Percentiles rank a stretch among this genome's conserved stretches.
phyloP scores from a whole-genome alignment of 208 protist species.

The Histomonas meleagridis region DNA sequence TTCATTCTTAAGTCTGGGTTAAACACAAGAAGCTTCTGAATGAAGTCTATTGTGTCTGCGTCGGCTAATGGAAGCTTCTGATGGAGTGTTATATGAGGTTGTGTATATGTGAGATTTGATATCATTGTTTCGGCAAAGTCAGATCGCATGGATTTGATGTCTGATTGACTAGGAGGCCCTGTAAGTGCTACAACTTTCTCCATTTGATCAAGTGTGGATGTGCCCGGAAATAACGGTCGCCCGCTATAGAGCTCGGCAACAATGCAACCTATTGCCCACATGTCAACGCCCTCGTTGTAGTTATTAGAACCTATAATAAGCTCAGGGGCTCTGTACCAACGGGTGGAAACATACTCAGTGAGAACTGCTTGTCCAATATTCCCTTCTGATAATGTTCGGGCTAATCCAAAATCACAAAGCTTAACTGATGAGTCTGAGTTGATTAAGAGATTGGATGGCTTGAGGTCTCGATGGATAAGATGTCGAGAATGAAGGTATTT shows the following conservation, averaged over 20 bases:
- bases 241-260: conserved; percentile 42
- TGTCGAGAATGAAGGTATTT: conserved; percentile 51
- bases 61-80: neutral
- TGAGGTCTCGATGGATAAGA: conserved; percentile 77
- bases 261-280: conserved; percentile 49
- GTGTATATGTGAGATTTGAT: neutral
- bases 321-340: conserved; percentile 42
- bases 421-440: conserved; percentile 81
- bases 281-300: conserved; percentile 39
- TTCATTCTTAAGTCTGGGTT: neutral
- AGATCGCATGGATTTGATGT: neutral
- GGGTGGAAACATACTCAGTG: conserved; percentile 51
- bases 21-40: neutral
- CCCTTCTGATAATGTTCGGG: conserved; percentile 40
- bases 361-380: conserved; percentile 34
- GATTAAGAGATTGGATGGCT: conserved; percentile 83
- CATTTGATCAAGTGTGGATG: conserved; percentile 43
- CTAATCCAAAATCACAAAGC: conserved; percentile 84
- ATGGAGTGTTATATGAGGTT: neutral
- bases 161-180: neutral
- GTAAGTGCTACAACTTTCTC: neutral
- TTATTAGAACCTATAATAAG: conserved; percentile 20
- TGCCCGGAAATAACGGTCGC: conserved; percentile 43
- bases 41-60: neutral
- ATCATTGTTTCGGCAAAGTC: conserved; percentile 3